Base-by-base conservation (phyloP, 2,329 filamentous ascomycete genomes). In the Dactylellina parvicollis region DNA sequence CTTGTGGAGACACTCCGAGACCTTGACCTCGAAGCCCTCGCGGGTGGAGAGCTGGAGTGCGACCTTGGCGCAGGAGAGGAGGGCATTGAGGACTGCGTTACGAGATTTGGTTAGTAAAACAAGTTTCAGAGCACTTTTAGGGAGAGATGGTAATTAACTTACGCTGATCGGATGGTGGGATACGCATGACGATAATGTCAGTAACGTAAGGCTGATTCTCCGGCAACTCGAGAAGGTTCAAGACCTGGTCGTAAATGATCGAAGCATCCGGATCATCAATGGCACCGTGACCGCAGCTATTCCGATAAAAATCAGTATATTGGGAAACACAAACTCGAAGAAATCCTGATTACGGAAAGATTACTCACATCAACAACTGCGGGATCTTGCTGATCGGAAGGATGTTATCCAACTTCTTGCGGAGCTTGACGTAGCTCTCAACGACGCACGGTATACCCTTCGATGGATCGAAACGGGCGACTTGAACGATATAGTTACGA, bases 11-110 rank as follows among this genome's bases (percentile, higher is more conserved):
- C 90, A 91, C 80, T 95, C 92, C 0, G 89, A 92, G 3, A 95
- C 90, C 81, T 95, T 95, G 77, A 95, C 89, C 80, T 95, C 91
- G 77, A 95, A 95, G 0, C 91, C 91, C 79, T 95, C 91, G 34
- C 90, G 86, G 0, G 89, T 92, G 1, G 90, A 93, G 4, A 95
- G 86, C 80, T 95, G 91, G 5, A 95, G 85, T 0, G 89, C 89
- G 5, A 92, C 86, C 65, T 89, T 86, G 0, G 90, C 88, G 54
- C 89, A 89, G 36, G 88, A 87, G 74, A 95, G 85, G 42, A 95
- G 82, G 0, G 88, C 87, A 80, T 95, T 93, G 77, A 95, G 86
- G 18, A 92, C 75, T 76, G 54, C 50, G 14, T 54, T 42, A 26
- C 2, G 2, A 26, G 2, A 14, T 4, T 12, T 30, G 24, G 44